These are phyloP conservation scores for Cladosporium oxysporum DNA, from an alignment of 2,329 filamentous ascomycete species.

Conservation along the genomic window DNA sequence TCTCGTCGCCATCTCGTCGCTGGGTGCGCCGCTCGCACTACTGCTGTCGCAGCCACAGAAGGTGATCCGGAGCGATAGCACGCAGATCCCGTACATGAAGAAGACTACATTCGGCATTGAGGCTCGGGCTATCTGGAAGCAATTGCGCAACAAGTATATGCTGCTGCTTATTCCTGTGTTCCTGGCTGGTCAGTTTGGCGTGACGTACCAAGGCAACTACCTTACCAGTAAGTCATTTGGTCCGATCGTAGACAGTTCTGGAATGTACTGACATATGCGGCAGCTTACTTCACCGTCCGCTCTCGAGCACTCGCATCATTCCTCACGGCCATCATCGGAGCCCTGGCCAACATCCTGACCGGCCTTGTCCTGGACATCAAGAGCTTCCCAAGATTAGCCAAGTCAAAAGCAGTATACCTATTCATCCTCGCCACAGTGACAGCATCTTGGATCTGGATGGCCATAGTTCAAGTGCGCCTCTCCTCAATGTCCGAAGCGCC, in stretches of 20 bases:
- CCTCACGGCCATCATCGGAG: constrained; percentile 43
- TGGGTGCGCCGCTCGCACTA: constrained; percentile 40
- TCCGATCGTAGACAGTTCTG: constrained; percentile 34
- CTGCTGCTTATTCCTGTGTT: constrained; percentile 45
- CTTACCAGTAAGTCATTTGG: constrained; percentile 61
- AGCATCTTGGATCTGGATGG: constrained; percentile 25
- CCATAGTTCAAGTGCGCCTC: constrained; percentile 21
- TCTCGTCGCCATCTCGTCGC: constrained; percentile 35
- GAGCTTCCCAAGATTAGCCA: constrained; percentile 16
- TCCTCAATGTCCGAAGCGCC: constrained; percentile 13
- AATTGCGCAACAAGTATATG: constrained; percentile 36
- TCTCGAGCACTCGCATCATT: constrained; percentile 48
- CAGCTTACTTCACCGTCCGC: constrained; percentile 47
- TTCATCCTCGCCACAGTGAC: constrained; percentile 22
- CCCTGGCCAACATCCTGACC: constrained; percentile 16
- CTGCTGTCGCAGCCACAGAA: constrained; percentile 45
- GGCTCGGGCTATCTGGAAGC: constrained; percentile 41
- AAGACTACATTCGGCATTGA: constrained; percentile 41
- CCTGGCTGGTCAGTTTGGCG: constrained; percentile 44
- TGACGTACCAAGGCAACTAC: constrained; percentile 51
- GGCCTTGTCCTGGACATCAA: constrained; percentile 24
- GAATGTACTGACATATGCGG: constrained; percentile 29
- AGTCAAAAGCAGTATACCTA: constrained; percentile 24
- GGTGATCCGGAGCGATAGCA: constrained; percentile 45
- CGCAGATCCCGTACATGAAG: constrained; percentile 38